These are phyloP conservation scores for Saturnispora ahearnii DNA, from an alignment of 805 yeast genomes.

Conservation along the genomic window DNA sequence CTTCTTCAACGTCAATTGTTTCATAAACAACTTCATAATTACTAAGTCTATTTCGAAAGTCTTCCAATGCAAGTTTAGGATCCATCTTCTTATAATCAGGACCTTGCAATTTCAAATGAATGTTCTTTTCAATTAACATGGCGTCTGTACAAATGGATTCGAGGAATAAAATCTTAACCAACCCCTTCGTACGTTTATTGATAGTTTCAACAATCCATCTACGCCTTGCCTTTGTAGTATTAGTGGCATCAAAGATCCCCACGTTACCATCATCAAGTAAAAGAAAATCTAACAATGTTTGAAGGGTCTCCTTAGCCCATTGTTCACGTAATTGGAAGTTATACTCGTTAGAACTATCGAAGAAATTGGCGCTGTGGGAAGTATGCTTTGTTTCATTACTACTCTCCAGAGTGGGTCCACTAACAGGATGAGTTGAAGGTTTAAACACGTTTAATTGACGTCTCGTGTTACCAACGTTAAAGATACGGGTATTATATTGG, in stretches of 20 bases:
- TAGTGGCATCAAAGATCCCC: conserved; percentile 55
- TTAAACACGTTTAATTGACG: conserved; percentile 39
- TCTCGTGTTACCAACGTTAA: conserved; percentile 69
- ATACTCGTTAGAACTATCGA: conserved; percentile 33
- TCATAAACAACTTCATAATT: conserved; percentile 89
- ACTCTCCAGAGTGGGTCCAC: conserved; percentile 24
- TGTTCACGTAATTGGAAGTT: conserved; percentile 37
- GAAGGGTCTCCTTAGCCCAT: conserved; percentile 45
- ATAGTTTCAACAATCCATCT: conserved; percentile 32
- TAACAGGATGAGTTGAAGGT: conserved; percentile 31
- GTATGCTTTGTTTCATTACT: conserved; percentile 12
- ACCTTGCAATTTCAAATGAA: conserved; percentile 77
- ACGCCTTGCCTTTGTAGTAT: conserved; percentile 41
- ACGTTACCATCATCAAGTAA: conserved; percentile 37
- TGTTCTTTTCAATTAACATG: conserved; percentile 70
- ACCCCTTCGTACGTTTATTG: conserved; percentile 25
- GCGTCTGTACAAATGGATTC: conserved; percentile 85
- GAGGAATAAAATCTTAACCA: conserved; percentile 33
- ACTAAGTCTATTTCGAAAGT: conserved; percentile 68
- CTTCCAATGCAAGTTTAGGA: conserved; percentile 65
- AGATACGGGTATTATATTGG: conserved; percentile 55
- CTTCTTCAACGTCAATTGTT: conserved; percentile 61
- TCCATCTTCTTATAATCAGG: conserved; percentile 90
- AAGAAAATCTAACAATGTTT: conserved; percentile 36
- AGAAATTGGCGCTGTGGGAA: conserved; percentile 34